phyloP scores from a whole-genome alignment of 306 rosid genomes.

The Albizia julibrissin region DNA sequence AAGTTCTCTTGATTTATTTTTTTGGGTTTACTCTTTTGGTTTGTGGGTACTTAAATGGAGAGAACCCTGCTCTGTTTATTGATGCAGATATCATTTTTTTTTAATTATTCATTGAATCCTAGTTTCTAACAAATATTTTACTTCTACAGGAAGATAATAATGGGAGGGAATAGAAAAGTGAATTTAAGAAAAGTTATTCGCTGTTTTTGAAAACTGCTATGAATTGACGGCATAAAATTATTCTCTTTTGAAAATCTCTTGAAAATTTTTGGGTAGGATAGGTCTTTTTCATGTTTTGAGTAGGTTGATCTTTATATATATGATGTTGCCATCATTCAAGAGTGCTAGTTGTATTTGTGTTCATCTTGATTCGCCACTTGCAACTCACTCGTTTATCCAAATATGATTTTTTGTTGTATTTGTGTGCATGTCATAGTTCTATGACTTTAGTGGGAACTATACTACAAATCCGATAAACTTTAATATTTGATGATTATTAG shows the following conservation, averaged over 20 bases:
- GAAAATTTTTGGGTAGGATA: constrained; percentile 17
- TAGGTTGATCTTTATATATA: no score
- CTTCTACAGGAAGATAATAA: not conserved
- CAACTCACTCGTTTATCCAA: no score
- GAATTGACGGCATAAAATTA: not conserved
- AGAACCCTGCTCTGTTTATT: not conserved
- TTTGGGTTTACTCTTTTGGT: constrained; percentile 3
- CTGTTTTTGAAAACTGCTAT: not conserved
- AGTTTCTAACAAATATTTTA: not conserved
- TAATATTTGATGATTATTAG: not conserved
- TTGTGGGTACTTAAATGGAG: not conserved
- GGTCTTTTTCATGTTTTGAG: not conserved
- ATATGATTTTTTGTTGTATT: no score
- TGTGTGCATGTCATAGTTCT: no score
- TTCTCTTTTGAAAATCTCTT: not conserved
- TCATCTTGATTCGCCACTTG: no score
- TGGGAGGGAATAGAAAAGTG: not conserved
- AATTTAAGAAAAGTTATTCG: not conserved
- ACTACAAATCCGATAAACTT: no score
- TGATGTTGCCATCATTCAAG: no score
- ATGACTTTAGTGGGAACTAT: no score
- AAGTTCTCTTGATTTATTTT: constrained; percentile 9
- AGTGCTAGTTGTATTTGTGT: no score
- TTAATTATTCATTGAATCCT: not conserved
- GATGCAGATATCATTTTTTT: not conserved